Evolutionary conservation across 1,139 yeast species (phyloP), one percentile per base, ranked within the genome.

Genomic region (Wickerhamomyces sp.): DNA sequence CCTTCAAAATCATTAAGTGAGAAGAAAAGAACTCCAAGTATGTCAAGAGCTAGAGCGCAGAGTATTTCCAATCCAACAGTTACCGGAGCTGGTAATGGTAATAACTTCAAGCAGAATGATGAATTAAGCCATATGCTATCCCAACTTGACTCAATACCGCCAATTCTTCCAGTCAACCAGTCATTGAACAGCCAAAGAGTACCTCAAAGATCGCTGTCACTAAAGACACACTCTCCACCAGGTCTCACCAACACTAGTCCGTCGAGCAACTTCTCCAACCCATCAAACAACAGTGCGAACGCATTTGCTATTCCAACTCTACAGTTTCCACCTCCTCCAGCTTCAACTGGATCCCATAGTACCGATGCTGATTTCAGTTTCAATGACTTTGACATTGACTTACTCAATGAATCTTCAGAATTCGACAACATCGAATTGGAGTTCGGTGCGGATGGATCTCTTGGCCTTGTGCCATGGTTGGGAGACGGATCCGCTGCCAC

Each of bases 401-500:
- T 28, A n/a, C 20, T 28, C 14, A 28, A 28, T n/a, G 17, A 22
- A 12, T 21, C 31, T 12, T 24, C 16, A 24, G 28, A 12, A 6
- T 24, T 20, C 29, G 46, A 49, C 27, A 42, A 45, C 35, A 36
- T 38, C 11, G 51, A 47, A 30, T 22, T 49, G 9, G 52, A 47
- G 17, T 78, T 77, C 57, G 82, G 78, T 11, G 82, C 82, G 12
- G 86, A 78, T 58, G 84, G 84, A 1, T 78, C 85, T 0, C 57
- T 78, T 30, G 86, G 84, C 0, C 58, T 78, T 39, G 81, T 77
- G 3, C 78, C 78, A 15, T 70, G 75, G 45, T 57, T 77, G 15
- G 48, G 48, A 22, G 41, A 34, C n/a, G 25, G n/a, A n/a, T n/a
- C n/a, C n/a, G n/a, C n/a, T n/a, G n/a, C n/a, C n/a, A n/a, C n/a